Conservation (phyloP, 176 grass and related monocot genomes). For the Hyparrhenia diplandra region DNA sequence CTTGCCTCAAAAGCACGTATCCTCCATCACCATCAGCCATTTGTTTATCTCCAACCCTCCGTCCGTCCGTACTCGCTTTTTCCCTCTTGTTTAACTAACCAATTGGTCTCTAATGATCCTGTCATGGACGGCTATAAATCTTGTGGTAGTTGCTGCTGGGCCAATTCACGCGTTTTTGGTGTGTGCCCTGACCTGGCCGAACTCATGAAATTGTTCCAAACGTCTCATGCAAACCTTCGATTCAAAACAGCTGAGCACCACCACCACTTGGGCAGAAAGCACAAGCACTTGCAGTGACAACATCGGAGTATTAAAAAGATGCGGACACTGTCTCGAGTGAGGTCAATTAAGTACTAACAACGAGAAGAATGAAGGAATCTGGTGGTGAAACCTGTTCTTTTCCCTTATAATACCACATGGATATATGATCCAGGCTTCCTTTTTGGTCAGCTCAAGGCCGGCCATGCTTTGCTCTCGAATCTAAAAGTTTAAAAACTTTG, state of each 20-base stretch:
- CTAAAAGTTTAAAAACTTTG: background rate
- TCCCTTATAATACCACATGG: too few relatives aligned
- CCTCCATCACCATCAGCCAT: constrained; percentile 29
- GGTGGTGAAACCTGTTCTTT: constrained; percentile 24
- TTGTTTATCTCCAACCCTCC: constrained; percentile 7
- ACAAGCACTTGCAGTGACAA: background rate
- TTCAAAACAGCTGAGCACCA: background rate
- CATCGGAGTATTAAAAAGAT: constrained; percentile 5
- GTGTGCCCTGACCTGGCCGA: background rate
- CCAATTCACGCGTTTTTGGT: background rate
- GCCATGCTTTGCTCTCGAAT: background rate
- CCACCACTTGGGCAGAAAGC: background rate
- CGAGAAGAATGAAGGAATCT: constrained; percentile 55
- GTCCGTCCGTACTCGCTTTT: constrained; percentile 19
- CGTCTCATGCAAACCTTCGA: background rate
- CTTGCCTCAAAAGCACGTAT: constrained; percentile 60
- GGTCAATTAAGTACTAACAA: constrained; percentile 27
- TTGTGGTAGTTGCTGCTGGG: background rate
- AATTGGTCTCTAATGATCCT: background rate
- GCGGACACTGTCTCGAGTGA: background rate
- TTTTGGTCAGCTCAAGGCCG: constrained; percentile 25
- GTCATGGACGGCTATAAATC: background rate
- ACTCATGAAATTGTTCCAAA: background rate
- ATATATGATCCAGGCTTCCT: constrained; percentile 13
- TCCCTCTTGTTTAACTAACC: constrained; percentile 20